Evolutionary conservation across 2,329 filamentous ascomycete species (phyloP).

Genomic region (Microcera coccophila): DNA sequence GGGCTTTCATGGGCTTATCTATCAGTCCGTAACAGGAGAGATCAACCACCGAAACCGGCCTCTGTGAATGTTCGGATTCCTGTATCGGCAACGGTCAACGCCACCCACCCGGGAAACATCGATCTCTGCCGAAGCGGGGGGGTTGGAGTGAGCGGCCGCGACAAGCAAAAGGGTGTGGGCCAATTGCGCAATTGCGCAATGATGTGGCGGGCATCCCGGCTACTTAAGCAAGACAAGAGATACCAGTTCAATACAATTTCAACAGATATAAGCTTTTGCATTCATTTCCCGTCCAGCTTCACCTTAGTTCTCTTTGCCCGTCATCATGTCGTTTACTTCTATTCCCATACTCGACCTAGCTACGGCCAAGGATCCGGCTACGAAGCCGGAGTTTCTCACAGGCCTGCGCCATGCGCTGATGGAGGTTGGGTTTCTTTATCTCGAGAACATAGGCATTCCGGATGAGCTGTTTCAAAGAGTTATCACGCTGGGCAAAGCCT

Average conservation of each 20-base stretch:
- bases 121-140: slow-evolving; percentile 15
- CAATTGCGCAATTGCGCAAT: slow-evolving; percentile 36
- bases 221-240: slow-evolving; percentile 12
- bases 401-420: slow-evolving; percentile 72
- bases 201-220: slow-evolving; percentile 19
- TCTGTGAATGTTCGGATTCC: background rate
- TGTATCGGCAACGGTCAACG: slow-evolving; percentile 17
- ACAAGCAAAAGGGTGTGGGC: slow-evolving; percentile 16
- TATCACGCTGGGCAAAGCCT: slow-evolving; percentile 62
- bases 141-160: background rate
- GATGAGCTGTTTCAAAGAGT: slow-evolving; percentile 62
- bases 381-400: slow-evolving; percentile 68
- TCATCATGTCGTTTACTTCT: slow-evolving; percentile 64
- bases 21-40: too few species aligned
- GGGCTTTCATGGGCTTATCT: too few species aligned
- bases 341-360: slow-evolving; percentile 77
- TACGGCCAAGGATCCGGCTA: slow-evolving; percentile 56
- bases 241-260: slow-evolving; percentile 22
- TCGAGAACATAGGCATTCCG: slow-evolving; percentile 73
- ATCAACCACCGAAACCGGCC: slow-evolving; percentile 8
- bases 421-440: slow-evolving; percentile 84
- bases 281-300: background rate
- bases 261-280: background rate
- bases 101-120: slow-evolving; percentile 19
- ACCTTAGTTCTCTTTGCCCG: background rate